Conservation (phyloP, 2,329 filamentous ascomycete species). For the Sporothrix protearum region DNA sequence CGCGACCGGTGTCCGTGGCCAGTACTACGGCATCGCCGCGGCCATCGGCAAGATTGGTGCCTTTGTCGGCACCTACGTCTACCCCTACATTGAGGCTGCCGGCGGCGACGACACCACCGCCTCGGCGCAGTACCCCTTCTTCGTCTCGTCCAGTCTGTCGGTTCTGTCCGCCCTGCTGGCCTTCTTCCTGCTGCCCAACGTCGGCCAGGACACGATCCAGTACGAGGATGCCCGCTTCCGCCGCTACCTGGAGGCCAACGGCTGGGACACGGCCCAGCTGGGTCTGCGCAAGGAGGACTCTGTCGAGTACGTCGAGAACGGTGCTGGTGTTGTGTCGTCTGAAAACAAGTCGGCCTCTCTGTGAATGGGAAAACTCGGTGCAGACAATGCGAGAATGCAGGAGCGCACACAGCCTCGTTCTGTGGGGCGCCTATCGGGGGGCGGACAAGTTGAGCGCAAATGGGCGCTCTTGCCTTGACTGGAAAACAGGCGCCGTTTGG, state of each 20-base stretch:
- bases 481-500: background rate
- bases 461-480: background rate
- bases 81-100: conserved; percentile 66
- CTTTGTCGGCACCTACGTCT: conserved; percentile 81
- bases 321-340: background rate
- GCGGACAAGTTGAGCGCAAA: background rate
- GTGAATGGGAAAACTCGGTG: background rate
- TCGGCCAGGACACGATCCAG: conserved; percentile 82
- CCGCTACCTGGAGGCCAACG: conserved; percentile 65
- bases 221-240: conserved; percentile 74
- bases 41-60: conserved; percentile 74
- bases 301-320: conserved; percentile 30
- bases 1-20: conserved; percentile 79
- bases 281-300: conserved; percentile 42
- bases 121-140: conserved; percentile 82
- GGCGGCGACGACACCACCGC: conserved; percentile 52
- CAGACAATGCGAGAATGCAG: background rate
- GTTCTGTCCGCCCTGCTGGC: conserved; percentile 67
- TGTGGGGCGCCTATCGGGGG: background rate
- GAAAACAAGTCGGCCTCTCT: background rate
- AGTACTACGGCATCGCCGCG: conserved; percentile 70
- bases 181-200: conserved; percentile 67
- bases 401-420: background rate
- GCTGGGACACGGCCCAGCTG: conserved; percentile 66
- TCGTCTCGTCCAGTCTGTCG: conserved; percentile 73